Conservation (phyloP, 495 filamentous ascomycete species). For the Penicilliopsis zonata region DNA sequence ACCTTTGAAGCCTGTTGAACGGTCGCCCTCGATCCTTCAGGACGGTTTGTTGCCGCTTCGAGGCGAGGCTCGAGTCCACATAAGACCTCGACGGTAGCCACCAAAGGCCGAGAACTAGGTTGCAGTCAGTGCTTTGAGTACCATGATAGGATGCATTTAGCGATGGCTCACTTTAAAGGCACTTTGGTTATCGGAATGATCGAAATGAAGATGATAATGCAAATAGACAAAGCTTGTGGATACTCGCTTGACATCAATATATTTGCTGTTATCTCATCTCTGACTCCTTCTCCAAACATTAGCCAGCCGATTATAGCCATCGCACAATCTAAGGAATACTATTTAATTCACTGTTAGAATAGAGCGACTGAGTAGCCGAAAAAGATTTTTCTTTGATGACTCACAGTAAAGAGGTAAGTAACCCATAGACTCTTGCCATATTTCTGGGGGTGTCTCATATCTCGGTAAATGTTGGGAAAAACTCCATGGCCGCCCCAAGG, state of each 20-base stretch:
- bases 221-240: conserved; percentile 57
- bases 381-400: conserved; percentile 8
- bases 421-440: conserved; percentile 65
- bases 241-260: conserved; percentile 63
- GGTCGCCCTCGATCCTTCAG: conserved; percentile 42
- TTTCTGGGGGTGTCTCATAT: conserved; percentile 91
- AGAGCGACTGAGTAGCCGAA: conserved; percentile 6
- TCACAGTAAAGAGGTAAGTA: conserved; percentile 84
- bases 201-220: conserved; percentile 74
- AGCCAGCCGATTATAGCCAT: conserved; percentile 75
- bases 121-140: too few relatives aligned
- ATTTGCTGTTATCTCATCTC: conserved; percentile 84
- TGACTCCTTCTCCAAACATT: conserved; percentile 85
- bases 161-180: conserved; percentile 64
- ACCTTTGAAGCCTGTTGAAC: conserved; percentile 46
- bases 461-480: conserved; percentile 93
- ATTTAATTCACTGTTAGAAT: background rate
- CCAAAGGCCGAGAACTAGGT: conserved; percentile 63
- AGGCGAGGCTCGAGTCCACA: conserved; percentile 46
- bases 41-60: conserved; percentile 11
- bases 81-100: conserved; percentile 71
- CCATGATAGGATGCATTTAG: too few relatives aligned
- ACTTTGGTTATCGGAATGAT: conserved; percentile 94
- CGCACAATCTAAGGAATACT: conserved; percentile 68
- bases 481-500: conserved; percentile 94